Conservation (phyloP, 2,329 filamentous ascomycete species). For the Myriosclerotinia curreyana region DNA sequence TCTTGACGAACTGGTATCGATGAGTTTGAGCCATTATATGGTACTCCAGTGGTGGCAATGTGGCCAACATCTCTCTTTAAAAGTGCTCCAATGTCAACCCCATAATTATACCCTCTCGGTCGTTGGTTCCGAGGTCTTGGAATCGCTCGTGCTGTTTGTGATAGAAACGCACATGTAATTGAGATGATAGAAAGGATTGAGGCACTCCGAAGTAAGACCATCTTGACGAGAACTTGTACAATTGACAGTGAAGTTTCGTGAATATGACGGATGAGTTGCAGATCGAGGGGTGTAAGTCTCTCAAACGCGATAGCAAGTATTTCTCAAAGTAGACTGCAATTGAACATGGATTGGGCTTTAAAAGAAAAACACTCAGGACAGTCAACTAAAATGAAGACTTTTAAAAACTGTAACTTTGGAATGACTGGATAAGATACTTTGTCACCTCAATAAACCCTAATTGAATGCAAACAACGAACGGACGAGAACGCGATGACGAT, state of each 20-base stretch:
- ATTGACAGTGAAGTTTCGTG: neutral
- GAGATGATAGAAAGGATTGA: conserved; percentile 3
- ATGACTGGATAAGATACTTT: neutral
- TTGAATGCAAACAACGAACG: conserved; percentile 9
- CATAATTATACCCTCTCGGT: conserved; percentile 31
- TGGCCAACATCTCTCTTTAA: conserved; percentile 25
- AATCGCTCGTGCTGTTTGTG: conserved; percentile 10
- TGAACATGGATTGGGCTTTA: neutral
- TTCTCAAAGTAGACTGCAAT: neutral
- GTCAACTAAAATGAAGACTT: neutral
- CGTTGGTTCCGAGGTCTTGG: neutral
- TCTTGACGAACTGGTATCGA: conserved; percentile 32
- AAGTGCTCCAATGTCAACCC: conserved; percentile 22
- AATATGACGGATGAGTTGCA: neutral
- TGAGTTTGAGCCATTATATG: conserved; percentile 27
- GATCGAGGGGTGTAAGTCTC: too few relatives aligned
- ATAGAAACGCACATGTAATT: neutral
- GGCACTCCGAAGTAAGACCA: neutral
- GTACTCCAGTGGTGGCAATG: conserved; percentile 17
- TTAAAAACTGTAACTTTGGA: neutral
- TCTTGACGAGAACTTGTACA: neutral
- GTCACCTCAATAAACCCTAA: too few relatives aligned
- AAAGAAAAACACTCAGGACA: neutral
- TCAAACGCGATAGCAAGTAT: neutral
- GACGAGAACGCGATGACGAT: neutral